Percentiles rank a stretch among this genome's conserved stretches.
These are phyloP conservation scores for Nicotiana obtusifolia DNA, from an alignment of 257 asterid species.

Conservation along the genomic window DNA sequence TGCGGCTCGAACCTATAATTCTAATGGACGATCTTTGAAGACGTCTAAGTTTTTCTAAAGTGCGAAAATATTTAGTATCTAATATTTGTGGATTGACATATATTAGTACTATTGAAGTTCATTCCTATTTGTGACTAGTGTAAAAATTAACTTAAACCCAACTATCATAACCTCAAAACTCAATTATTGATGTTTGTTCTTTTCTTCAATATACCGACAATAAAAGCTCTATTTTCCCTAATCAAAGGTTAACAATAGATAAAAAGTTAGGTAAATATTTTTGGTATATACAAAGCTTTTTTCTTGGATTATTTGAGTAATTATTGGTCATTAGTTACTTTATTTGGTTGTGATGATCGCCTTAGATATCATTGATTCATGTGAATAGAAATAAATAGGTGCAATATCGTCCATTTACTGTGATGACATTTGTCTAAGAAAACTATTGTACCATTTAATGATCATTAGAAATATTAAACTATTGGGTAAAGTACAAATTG, in stretches of 20 bases:
- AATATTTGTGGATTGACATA: too few species aligned
- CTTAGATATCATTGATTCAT: neutral
- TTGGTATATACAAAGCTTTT: neutral
- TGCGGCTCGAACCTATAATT: too few species aligned
- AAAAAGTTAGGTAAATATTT: neutral
- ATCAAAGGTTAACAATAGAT: neutral
- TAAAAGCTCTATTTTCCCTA: neutral
- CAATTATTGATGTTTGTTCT: neutral
- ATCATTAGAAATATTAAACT: neutral
- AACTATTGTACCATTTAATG: too few species aligned
- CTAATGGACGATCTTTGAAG: too few species aligned
- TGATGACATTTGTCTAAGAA: neutral
- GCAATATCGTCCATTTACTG: neutral
- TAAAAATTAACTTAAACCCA: neutral
- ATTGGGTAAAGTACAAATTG: too few species aligned
- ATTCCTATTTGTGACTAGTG: neutral
- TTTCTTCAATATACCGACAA: neutral
- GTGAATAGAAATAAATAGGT: neutral
- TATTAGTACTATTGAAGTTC: neutral
- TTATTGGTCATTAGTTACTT: neutral
- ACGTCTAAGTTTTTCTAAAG: too few species aligned
- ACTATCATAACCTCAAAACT: neutral
- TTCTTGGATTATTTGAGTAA: neutral
- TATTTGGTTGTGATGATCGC: neutral
- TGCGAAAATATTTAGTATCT: too few species aligned